Base-by-base conservation (phyloP, 73 alveolate genomes). In the Breviolum minutum region DNA sequence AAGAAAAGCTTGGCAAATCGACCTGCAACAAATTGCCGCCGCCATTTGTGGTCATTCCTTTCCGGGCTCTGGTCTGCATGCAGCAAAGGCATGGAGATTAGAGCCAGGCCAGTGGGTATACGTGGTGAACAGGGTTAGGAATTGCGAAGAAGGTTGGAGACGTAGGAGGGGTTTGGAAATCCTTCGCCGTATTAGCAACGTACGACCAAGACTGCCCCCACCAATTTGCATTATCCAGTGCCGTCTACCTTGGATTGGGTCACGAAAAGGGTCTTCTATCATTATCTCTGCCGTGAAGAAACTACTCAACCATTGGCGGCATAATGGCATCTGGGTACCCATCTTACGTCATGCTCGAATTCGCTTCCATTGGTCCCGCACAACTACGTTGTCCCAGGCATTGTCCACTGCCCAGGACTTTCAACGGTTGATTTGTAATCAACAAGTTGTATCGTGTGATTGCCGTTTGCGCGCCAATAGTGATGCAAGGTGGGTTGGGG, bases 141-240 rank as follows among this genome's bases (percentile, higher is more conserved):
- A 64, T 17, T 87, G 83, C 69, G 82, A 87, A 63, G 95, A 87
- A 62, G 95, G 95, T 16, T 87, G 83, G 83, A 40, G 95, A 40
- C 64, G 82, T 20, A 16, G 69, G 16, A 30, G 83, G 83, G 95
- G 84, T 17, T 63, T 87, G 69, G 83, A 69, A 30, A 29, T 62
- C 32, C 64, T 87, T 29, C 95, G 82, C 22, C 76, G 63, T n/a
- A 66, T 64, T 83, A 27, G 95, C 84, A 20, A 26, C 13, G 69
- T 29, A 14, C 81, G 86, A 7, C 27, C 40, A 14, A 32, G 13
- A 12, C 6, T 89, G 73, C 61, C 77, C 10, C 66, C 82, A 22
- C 87, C 96, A 4, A 40, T 66, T 27, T 66, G 61, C 87, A 13
- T 32, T 60, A 69, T 89, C 82, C 87, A 74, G 8, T 69, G 96